Base-by-base conservation (phyloP, 345 rosid species). In the Citrus medica region DNA sequence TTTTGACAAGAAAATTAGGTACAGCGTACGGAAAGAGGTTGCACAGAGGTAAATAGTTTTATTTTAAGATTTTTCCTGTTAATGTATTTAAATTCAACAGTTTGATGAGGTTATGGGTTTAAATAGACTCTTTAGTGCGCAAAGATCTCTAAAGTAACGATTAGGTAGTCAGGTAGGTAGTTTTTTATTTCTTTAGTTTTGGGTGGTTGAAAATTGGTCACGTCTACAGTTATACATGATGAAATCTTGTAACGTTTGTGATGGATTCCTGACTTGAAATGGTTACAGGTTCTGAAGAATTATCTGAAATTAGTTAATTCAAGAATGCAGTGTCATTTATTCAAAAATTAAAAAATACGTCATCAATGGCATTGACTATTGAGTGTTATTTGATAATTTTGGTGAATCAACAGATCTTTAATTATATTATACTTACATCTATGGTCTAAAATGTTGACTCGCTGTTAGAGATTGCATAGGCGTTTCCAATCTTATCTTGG, bases 1-100 rank as follows among this genome's bases (percentile, higher is more conserved):
- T 81, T 91, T 91, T 82, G 95, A 90, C 82, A 91, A 91, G 88
- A 91, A 89, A 84, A 90, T 91, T 83, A 83, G 95, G 76, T 91
- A 91, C 78, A 86, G 89, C 1, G 89, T 91, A 69, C 86, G 95
- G 46, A 90, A 88, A 83, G 93, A 91, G 86, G 95, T 91, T 73
- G 95, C 95, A 28, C 91, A 89, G 76, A 89, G 95, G 95, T 91
- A 81, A 74, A 75, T 21, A 30, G 17, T 59, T 46, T 27, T 28
- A 24, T 42, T 12, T 59, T 22, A 17, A 32, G 33, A 53, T 35
- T 58, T 28, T 46, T 42, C n/a, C 32, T 9, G 4, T n/a, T 40
- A 24, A 51, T 46, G 13, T 17, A n/a, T 38, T 35, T 55, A 55
- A 67, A 53, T 51, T 24, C 35, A 65, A 55, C 30, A 16, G 28